Evolutionary conservation across 306 rosid genomes (phyloP), one percentile per base, ranked within the genome.

Genomic region (Gastrolobium bilobum): DNA sequence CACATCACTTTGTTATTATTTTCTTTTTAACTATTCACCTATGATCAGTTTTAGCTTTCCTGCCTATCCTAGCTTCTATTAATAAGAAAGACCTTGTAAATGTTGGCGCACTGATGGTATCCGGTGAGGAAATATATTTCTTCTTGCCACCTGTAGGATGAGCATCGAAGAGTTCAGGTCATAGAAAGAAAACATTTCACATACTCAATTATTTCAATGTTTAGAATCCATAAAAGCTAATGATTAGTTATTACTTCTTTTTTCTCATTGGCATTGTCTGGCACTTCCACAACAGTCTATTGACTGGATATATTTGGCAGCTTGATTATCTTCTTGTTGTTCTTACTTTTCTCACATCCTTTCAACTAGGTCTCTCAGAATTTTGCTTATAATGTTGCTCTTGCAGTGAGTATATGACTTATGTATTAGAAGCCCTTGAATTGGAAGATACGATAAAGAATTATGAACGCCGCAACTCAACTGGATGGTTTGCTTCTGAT

Each of bases 321-420:
- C 64, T 46, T 57, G 46, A 31, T 65, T 44, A 48, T 73, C 66
- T 57, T 15, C 11, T 76, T 62, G 30, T 63, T 71, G 46, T 56
- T 50, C 58, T 68, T 34, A 13, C 65, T 74, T 75, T 29, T 42
- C 54, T 66, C 26, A 3, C 76, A 29, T 26, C 6, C 44, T 58
- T 72, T 13, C 56, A 30, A 40, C 60, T 40, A 72, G 65, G 13
- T 73, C 14, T 66, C 42, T 59, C 54, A 68, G 63, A 62, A 58
- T 11, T 68, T 56, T 68, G 30, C 77, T 61, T 82, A 46, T 73
- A 37, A 29, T 34, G 59, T 85, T 84, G 54, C 46, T 77, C 81
- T 71, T 91, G 97, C 88, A 95, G 98, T 60, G 94, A 87, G 87
- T 95, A 95, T 78, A 86, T 91, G 97, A 84, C 91, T 40, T 95